phyloP scores from a whole-genome alignment of 1,284 basidiomycete species.

The Takashimella tepidaria region DNA sequence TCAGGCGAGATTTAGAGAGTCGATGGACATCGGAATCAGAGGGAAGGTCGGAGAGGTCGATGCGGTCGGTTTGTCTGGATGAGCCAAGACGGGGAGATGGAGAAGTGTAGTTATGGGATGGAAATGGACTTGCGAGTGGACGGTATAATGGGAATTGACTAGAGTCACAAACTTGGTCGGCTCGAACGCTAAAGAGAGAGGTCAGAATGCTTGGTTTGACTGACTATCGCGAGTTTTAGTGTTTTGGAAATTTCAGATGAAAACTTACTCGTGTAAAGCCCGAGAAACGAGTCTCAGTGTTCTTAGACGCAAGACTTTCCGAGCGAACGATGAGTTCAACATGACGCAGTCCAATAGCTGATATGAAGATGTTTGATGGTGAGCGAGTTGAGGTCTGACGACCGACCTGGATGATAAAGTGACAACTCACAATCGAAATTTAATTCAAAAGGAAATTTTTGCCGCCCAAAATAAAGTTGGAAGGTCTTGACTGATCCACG shows the following conservation, averaged over 20 bases:
- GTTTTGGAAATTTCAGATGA: no score
- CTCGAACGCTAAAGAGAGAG: not conserved
- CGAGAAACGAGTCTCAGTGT: not conserved
- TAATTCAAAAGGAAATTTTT: not conserved
- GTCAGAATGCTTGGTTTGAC: not conserved
- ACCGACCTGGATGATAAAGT: not conserved
- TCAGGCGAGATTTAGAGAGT: slow-evolving; percentile 17
- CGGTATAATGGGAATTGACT: not conserved
- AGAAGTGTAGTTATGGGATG: not conserved
- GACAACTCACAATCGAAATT: no score
- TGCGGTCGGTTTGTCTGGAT: not conserved
- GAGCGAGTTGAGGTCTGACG: not conserved
- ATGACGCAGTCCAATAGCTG: not conserved
- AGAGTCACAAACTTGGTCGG: not conserved
- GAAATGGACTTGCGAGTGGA: no score
- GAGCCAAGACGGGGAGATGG: not conserved
- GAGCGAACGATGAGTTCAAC: not conserved
- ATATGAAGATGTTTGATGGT: no score
- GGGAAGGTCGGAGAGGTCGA: slow-evolving; percentile 13
- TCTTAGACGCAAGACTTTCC: not conserved
- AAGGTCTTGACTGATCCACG: no score
- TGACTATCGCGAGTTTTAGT: not conserved
- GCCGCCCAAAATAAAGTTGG: not conserved
- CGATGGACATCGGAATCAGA: slow-evolving; percentile 16
- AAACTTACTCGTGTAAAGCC: not conserved